Evolutionary conservation across 441 rosid genomes (phyloP), one percentile per base, ranked within the genome.

Genomic region (Arabidopsis lyrata): DNA sequence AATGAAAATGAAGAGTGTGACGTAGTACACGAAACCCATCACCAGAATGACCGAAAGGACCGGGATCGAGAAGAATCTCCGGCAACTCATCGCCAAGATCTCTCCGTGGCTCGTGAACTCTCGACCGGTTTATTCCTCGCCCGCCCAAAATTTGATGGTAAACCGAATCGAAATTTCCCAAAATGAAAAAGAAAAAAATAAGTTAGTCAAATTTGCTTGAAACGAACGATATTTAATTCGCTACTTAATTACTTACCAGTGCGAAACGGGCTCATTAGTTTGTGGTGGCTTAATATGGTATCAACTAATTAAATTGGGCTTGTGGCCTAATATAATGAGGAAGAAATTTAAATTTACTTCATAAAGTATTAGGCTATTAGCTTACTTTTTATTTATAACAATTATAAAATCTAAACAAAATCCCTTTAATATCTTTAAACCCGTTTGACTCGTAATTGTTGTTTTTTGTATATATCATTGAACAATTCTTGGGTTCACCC

Each of bases 11-110:
- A 88, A 88, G 72, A 91, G 59, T 10, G 97, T 89, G 54, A 72
- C 29, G 80, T 83, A 91, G 65, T 91, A 88, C 22, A 93, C 85
- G 47, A 83, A 82, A 79, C 89, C 79, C 86, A 87, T 80, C 79
- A 85, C 45, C 53, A 82, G 15, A 36, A 91, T 38, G 80, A 81
- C 90, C 22, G 84, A 66, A 27, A 82, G 41, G 10, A 89, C 77
- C 38, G 97, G 97, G 66, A 88, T 58, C 55, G 98, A 88, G 5
- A 80, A 44, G 53, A 91, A 78, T 80, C 85, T 85, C 81, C 74
- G 78, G 73, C 76, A 83, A 77, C 81, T 78, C 96, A 90, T 86
- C 52, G 78, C 45, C 22, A 22, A 68, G 77, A 76, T 76, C 74
- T 69, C 77, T 62, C 54, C 63, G 78, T 31, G 9, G 61, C 20